A percentile compares a stretch with the other conserved stretches of the same genome.
Conservation (phyloP, 148 eudicot species). For the Fallopia convolvulus region DNA sequence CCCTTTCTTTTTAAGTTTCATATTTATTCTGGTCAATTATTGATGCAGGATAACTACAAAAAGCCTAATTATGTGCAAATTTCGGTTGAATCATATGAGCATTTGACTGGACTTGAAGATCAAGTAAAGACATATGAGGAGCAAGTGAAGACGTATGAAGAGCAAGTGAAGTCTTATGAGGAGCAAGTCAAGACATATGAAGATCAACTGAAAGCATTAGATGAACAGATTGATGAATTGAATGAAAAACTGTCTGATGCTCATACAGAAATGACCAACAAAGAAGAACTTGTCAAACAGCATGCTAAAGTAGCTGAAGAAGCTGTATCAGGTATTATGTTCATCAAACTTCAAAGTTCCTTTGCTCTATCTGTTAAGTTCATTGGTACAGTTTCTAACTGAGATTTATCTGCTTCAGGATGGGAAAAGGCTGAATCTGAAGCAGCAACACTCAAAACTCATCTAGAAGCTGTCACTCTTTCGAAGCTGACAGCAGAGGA, state of each 20-base stretch:
- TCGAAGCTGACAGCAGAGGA: slow-evolving; percentile 89
- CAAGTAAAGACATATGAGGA: slow-evolving; percentile 48
- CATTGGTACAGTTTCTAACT: neutral
- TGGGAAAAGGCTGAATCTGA: slow-evolving; percentile 99
- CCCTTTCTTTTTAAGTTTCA: neutral
- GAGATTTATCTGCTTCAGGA: slow-evolving; percentile 37
- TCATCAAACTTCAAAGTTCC: slow-evolving; percentile 1
- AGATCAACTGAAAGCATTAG: slow-evolving; percentile 54
- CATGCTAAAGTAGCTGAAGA: slow-evolving; percentile 98
- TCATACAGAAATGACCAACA: slow-evolving; percentile 60
- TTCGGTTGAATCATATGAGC: slow-evolving; percentile 75
- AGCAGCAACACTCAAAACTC: slow-evolving; percentile 74
- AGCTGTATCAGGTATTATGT: slow-evolving; percentile 76
- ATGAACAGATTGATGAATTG: slow-evolving; percentile 53
- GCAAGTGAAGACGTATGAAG: slow-evolving; percentile 22
- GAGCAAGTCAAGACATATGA: slow-evolving; percentile 54
- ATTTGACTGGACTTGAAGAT: slow-evolving; percentile 74
- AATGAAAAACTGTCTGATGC: slow-evolving; percentile 70
- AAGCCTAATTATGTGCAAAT: slow-evolving; percentile 84
- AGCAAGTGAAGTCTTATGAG: slow-evolving; percentile 29
- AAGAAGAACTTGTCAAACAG: slow-evolving; percentile 84
- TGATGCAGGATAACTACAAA: slow-evolving; percentile 45
- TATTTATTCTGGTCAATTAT: neutral
- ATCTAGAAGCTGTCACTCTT: slow-evolving; percentile 86
- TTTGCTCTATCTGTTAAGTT: neutral